Evolutionary conservation across 1,284 basidiomycete genomes (phyloP).

Genomic region (Porodaedalea pini): DNA sequence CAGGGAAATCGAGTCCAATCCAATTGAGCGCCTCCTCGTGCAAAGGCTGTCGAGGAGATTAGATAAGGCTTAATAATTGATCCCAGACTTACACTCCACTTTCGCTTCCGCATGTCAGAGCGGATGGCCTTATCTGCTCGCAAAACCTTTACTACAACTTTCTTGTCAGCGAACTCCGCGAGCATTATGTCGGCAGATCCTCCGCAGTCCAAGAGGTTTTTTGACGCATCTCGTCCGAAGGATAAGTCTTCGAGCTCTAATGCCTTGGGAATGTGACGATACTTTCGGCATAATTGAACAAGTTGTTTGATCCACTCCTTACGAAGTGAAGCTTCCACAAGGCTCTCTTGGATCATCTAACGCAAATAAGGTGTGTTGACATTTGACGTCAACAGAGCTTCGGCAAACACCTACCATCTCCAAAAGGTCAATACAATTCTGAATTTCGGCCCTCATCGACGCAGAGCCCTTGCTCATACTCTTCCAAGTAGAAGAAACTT

Average conservation of each 20-base stretch:
- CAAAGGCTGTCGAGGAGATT: not conserved
- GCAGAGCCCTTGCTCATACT: not conserved
- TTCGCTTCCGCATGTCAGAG: not conserved
- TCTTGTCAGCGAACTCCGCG: not conserved
- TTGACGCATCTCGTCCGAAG: not conserved
- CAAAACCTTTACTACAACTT: slow-evolving; percentile 12
- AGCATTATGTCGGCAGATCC: slow-evolving; percentile 11
- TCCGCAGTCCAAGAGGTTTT: slow-evolving; percentile 1
- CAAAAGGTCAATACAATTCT: slow-evolving; percentile 2
- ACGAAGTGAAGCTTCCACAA: slow-evolving; percentile 7
- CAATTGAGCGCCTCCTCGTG: slow-evolving; percentile 16
- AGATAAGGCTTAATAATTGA: not conserved
- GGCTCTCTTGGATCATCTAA: slow-evolving; percentile 9
- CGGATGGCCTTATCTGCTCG: slow-evolving; percentile 1
- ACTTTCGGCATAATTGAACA: slow-evolving; percentile 1
- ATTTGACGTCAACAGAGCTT: not conserved
- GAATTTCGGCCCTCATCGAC: not conserved
- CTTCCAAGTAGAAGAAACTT: not conserved
- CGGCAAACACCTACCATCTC: slow-evolving; percentile 4
- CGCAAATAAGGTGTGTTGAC: not conserved
- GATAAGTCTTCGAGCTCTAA: not conserved
- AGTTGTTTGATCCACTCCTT: slow-evolving; percentile 6
- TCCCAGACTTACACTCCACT: slow-evolving; percentile 8
- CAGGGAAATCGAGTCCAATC: slow-evolving; percentile 9
- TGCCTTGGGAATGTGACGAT: not conserved